A percentile compares a stretch with the other conserved stretches of the same genome.
Conservation (phyloP, 1,284 basidiomycete species). For the Coniferiporia weirii region DNA sequence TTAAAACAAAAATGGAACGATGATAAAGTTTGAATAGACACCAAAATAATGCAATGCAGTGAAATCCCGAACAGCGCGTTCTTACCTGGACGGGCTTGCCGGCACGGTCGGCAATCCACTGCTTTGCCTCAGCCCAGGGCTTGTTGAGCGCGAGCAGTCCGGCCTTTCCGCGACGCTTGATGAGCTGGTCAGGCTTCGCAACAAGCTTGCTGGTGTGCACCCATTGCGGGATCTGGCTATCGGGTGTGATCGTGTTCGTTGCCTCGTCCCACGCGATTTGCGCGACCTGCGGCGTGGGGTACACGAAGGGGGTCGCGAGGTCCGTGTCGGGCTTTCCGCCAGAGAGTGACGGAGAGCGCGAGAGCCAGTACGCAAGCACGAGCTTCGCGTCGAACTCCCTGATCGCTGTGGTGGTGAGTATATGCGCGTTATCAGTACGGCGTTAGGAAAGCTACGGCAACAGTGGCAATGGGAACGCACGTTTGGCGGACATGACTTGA, state of each 20-base stretch:
- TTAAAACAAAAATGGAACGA: neutral
- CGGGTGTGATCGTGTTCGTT: conserved; percentile 78
- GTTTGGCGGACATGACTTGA: conserved; percentile 17
- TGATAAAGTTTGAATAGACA: neutral
- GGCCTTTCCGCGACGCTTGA: conserved; percentile 98
- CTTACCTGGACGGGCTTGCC: conserved; percentile 89
- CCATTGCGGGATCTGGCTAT: conserved; percentile 75
- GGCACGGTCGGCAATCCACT: conserved; percentile 87
- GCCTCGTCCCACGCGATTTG: conserved; percentile 85
- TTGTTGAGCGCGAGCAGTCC: conserved; percentile 94
- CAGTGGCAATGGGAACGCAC: neutral
- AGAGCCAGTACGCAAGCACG: conserved; percentile 89
- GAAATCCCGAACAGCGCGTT: conserved; percentile 16
- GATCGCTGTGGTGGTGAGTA: conserved; percentile 52
- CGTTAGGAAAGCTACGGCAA: neutral
- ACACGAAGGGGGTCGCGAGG: conserved; percentile 58
- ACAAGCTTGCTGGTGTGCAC: conserved; percentile 87
- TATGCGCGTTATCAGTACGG: conserved; percentile 9
- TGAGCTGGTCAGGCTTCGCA: conserved; percentile 95
- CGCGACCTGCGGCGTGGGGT: conserved; percentile 67
- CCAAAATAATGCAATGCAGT: neutral
- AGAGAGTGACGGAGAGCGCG: conserved; percentile 68
- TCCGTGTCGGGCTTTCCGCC: conserved; percentile 33
- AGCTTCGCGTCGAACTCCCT: conserved; percentile 95
- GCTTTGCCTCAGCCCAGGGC: conserved; percentile 78